Percentiles rank a stretch among this genome's conserved stretches.
Conservation (phyloP, 768 basidiomycete genomes). For the Tubosaeta brunneosetosa region DNA sequence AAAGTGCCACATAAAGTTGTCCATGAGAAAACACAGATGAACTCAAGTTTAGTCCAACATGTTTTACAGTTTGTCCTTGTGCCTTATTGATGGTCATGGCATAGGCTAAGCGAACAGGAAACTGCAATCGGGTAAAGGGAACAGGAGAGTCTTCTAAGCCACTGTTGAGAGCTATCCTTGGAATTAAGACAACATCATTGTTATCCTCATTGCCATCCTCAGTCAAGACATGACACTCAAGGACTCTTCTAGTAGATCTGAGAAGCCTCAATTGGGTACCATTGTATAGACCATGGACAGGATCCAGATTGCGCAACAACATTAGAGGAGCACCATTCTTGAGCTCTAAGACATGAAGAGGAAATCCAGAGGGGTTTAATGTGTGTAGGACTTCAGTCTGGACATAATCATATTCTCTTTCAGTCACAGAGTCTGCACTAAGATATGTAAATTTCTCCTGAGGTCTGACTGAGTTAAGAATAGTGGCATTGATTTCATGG, state of each 20-base stretch:
- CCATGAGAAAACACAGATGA: constrained; percentile 32
- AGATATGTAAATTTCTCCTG: not conserved
- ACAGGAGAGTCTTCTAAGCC: constrained; percentile 18
- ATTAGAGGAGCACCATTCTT: constrained; percentile 37
- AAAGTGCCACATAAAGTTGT: constrained; percentile 35
- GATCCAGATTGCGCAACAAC: constrained; percentile 40
- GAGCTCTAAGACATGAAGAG: constrained; percentile 32
- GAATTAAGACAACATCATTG: constrained; percentile 26
- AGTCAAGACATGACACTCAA: constrained; percentile 24
- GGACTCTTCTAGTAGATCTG: constrained; percentile 18
- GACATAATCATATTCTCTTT: constrained; percentile 21
- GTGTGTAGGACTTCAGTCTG: constrained; percentile 38
- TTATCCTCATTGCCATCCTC: not conserved
- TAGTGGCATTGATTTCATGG: constrained; percentile 6
- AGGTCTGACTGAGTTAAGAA: constrained; percentile 10
- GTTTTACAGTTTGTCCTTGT: constrained; percentile 33
- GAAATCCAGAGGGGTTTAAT: constrained; percentile 37
- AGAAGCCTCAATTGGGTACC: constrained; percentile 27
- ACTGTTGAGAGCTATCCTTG: constrained; percentile 23
- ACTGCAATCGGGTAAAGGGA: constrained; percentile 22
- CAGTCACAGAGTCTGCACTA: constrained; percentile 28
- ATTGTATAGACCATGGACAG: constrained; percentile 36
- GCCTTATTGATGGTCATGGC: constrained; percentile 38
- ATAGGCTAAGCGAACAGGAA: constrained; percentile 34
- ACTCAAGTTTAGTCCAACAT: constrained; percentile 31